A percentile compares a stretch with the other conserved stretches of the same genome.
These are phyloP conservation scores for Pilaira anomala DNA, from an alignment of 192 early-diverging fungal genomes.

Conservation along the genomic window DNA sequence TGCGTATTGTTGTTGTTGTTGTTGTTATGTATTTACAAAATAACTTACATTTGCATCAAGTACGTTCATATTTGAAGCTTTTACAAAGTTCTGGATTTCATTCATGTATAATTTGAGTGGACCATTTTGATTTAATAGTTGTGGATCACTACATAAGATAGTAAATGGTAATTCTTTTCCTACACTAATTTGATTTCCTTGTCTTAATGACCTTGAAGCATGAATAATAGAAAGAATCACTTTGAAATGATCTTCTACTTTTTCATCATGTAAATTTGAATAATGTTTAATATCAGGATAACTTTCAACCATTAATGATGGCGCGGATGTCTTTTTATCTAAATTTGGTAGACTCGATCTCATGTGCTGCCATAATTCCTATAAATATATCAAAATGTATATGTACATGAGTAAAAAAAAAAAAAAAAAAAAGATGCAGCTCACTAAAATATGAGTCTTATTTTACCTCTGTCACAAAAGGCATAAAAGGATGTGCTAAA, in stretches of 20 bases:
- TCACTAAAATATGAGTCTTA: background rate
- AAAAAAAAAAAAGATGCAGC: background rate
- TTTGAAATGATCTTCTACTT: conserved; percentile 49
- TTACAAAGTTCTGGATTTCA: conserved; percentile 39
- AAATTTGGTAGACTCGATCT: conserved; percentile 22
- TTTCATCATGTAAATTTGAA: conserved; percentile 31
- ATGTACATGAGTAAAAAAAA: background rate
- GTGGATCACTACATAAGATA: conserved; percentile 39
- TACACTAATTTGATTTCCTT: conserved; percentile 47
- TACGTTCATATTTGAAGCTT: conserved; percentile 34
- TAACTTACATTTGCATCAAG: conserved; percentile 24
- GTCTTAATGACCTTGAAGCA: conserved; percentile 51
- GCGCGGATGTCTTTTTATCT: conserved; percentile 1
- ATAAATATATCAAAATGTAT: background rate
- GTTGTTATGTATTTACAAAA: background rate
- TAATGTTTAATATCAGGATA: conserved; percentile 41
- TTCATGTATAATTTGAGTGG: conserved; percentile 32
- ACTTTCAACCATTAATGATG: conserved; percentile 47
- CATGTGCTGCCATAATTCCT: conserved; percentile 58
- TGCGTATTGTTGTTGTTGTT: too few relatives aligned
- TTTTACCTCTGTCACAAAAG: conserved; percentile 89
- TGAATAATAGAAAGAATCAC: conserved; percentile 49
- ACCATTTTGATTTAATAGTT: conserved; percentile 29
- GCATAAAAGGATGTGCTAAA: conserved; percentile 95
- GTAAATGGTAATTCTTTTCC: conserved; percentile 43